Evolutionary conservation across 768 basidiomycete species (phyloP), one percentile per base, ranked within the genome.

Genomic region (Ramaria rubella): DNA sequence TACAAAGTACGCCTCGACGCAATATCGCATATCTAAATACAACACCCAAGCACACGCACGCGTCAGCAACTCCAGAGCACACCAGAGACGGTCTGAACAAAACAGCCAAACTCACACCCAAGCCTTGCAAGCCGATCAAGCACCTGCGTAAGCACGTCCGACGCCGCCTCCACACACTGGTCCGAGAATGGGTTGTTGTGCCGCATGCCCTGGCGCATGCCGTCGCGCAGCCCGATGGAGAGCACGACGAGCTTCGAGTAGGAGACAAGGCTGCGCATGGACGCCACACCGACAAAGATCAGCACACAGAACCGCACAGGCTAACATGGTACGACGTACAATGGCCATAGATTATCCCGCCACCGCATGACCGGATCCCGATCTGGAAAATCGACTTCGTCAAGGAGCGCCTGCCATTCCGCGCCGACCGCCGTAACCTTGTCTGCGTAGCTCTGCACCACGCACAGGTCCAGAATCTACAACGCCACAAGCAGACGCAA

Each of bases 221-320:
- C 87, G 62, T 90, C 85, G 60, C 90, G 89, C 70, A 90, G 90
- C 4, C 86, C 88, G 63, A 91, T 90, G 0, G 89, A 90, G 63
- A 81, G 87, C 85, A 90, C 88, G 50, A 91, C 89, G 9, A 91
- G 79, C n/a, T 89, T 77, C 26, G 86, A 86, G 63, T 90, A 91
- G 24, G 73, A 80, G 57, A 86, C 83, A 42, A 87, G 75, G 77
- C 87, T 90, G 26, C 9, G 54, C 1, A 46, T 31, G 38, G 26
- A 23, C 1, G 33, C 61, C 53, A 33, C 53, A 54, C 58, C 15
- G 56, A 36, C 30, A 19, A 12, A 11, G 21, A 24, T n/a, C n/a
- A n/a, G n/a, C n/a, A 46, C 23, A 31, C 59, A 33, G n/a, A 33
- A 21, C 49, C 51, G 38, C 23, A 53, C 30, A 2, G 27, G 17